phyloP scores from a whole-genome alignment of 192 early-diverging fungal species.

The Coemansia sp. region DNA sequence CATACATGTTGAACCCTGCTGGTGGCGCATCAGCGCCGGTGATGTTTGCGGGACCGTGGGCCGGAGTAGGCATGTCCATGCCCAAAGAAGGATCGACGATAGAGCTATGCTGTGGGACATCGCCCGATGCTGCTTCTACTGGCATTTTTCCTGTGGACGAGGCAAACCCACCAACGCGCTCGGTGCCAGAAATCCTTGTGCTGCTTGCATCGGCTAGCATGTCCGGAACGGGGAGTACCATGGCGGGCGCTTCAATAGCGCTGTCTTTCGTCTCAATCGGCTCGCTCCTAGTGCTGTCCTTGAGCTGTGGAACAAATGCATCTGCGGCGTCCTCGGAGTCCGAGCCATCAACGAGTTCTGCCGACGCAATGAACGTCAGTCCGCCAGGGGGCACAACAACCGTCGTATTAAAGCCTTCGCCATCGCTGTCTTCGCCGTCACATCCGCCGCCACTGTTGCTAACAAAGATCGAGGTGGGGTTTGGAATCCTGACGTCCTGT shows the following conservation, averaged over 20 bases:
- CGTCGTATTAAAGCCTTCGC: conserved; percentile 5
- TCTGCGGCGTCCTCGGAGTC: conserved; percentile 11
- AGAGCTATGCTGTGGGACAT: background rate
- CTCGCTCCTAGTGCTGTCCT: background rate
- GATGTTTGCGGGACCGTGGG: conserved; percentile 6
- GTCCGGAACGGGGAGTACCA: background rate
- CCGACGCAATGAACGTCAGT: conserved; percentile 42
- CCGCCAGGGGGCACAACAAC: conserved; percentile 49
- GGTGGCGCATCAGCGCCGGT: conserved; percentile 10
- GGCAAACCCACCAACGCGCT: conserved; percentile 35
- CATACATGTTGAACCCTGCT: conserved; percentile 22
- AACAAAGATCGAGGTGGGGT: conserved; percentile 6
- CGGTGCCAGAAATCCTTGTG: background rate
- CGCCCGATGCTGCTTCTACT: background rate
- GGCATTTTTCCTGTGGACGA: conserved; percentile 7
- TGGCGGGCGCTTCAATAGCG: background rate
- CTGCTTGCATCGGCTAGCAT: background rate
- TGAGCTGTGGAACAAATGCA: background rate
- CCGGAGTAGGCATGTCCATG: conserved; percentile 26
- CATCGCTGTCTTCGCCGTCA: background rate
- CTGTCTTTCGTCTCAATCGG: background rate
- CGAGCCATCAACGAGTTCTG: conserved; percentile 21
- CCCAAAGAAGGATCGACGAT: background rate
- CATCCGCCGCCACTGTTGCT: background rate
- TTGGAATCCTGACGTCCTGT: background rate